Percentiles rank a stretch among this genome's conserved stretches.
Conservation (phyloP, 2,329 filamentous ascomycete genomes). For the Penicillium sp. region DNA sequence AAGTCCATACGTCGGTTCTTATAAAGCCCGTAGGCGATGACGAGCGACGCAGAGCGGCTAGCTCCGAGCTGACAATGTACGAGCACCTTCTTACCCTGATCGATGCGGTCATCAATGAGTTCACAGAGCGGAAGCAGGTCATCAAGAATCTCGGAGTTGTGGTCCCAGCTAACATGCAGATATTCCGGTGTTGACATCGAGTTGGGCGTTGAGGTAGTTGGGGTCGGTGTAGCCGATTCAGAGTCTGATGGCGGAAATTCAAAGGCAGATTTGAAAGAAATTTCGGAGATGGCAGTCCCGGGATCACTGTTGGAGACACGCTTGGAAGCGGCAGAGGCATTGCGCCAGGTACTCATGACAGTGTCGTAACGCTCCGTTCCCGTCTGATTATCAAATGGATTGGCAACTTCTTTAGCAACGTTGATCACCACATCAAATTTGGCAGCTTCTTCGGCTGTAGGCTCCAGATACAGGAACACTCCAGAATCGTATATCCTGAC, state of each 20-base stretch:
- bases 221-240: slow-evolving; percentile 32
- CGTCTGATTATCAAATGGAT: slow-evolving; percentile 54
- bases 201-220: slow-evolving; percentile 34
- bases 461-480: slow-evolving; percentile 66
- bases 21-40: slow-evolving; percentile 68
- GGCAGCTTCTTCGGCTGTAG: slow-evolving; percentile 62
- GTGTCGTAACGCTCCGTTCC: slow-evolving; percentile 36
- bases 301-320: slow-evolving; percentile 45
- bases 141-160: slow-evolving; percentile 69
- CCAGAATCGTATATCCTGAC: slow-evolving; percentile 67
- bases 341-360: slow-evolving; percentile 53
- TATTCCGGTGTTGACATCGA: slow-evolving; percentile 59
- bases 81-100: slow-evolving; percentile 62
- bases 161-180: slow-evolving; percentile 68
- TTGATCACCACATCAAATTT: slow-evolving; percentile 68
- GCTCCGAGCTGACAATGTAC: slow-evolving; percentile 69
- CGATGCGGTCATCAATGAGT: slow-evolving; percentile 63
- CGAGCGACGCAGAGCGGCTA: slow-evolving; percentile 67
- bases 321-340: slow-evolving; percentile 49
- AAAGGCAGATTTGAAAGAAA: slow-evolving; percentile 55
- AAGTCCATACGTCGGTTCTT: slow-evolving; percentile 66
- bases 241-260: slow-evolving; percentile 42
- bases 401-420: slow-evolving; percentile 67
- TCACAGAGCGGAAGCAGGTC: slow-evolving; percentile 64
- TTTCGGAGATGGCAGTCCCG: slow-evolving; percentile 49